A percentile compares a stretch with the other conserved stretches of the same genome.
Conservation (phyloP, 371 early-diverging fungal genomes). For the Lichtheimia ornata region DNA sequence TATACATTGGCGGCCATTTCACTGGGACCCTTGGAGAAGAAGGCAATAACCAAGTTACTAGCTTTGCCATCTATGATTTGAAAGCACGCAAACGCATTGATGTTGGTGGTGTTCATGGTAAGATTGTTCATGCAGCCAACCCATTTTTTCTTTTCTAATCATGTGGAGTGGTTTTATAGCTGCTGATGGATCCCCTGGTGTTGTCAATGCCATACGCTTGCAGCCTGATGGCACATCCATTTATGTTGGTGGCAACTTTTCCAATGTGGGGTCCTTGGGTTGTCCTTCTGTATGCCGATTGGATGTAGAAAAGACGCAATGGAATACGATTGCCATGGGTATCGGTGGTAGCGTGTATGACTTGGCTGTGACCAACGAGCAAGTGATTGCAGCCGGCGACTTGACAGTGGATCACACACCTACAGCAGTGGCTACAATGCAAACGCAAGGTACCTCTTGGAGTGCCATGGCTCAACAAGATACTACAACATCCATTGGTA, state of each 20-base stretch:
- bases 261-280: constrained; percentile 35
- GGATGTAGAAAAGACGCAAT: constrained; percentile 28
- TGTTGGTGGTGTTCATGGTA: constrained; percentile 28
- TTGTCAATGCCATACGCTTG: constrained; percentile 41
- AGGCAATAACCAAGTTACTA: constrained; percentile 10
- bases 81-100: constrained; percentile 11
- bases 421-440: constrained; percentile 34
- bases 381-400: constrained; percentile 20
- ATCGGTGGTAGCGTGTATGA: constrained; percentile 18
- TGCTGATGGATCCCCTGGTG: constrained; percentile 22
- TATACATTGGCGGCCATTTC: constrained; percentile 41
- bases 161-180: neutral
- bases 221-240: constrained; percentile 36
- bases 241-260: constrained; percentile 57
- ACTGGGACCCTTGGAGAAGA: constrained; percentile 14
- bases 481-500: constrained; percentile 11
- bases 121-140: neutral
- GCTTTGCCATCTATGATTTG: constrained; percentile 38
- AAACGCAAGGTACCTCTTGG: constrained; percentile 27
- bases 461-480: constrained; percentile 20
- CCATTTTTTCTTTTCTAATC: no score
- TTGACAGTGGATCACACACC: constrained; percentile 26
- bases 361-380: constrained; percentile 11
- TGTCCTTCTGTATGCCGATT: constrained; percentile 45
- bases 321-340: constrained; percentile 30